These are phyloP conservation scores for Nothomitra cinnamomea DNA, from an alignment of 2,329 filamentous ascomycete genomes.

Conservation along the genomic window DNA sequence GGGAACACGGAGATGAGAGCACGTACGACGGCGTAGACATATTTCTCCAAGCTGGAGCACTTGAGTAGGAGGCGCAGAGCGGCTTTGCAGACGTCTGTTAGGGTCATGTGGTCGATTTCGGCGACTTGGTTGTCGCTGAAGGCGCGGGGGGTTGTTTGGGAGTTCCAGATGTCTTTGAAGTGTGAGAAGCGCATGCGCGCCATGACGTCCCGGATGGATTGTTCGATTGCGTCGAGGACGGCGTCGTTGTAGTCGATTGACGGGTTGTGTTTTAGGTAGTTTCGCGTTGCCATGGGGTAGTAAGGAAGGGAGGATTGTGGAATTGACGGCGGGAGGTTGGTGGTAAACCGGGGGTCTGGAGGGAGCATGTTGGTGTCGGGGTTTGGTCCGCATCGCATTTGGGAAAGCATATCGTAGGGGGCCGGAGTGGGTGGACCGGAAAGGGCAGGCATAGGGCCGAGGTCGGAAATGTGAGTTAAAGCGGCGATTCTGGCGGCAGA, in stretches of 20 bases:
- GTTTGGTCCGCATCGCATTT: too few species aligned
- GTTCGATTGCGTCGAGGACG: background rate
- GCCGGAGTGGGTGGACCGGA: too few species aligned
- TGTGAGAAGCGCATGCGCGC: background rate
- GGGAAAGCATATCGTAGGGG: too few species aligned
- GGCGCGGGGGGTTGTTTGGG: background rate
- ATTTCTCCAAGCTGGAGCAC: background rate
- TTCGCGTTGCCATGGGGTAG: too few species aligned
- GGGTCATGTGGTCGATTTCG: constrained; percentile 1
- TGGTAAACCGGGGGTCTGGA: too few species aligned
- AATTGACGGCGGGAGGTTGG: too few species aligned
- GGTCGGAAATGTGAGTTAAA: too few species aligned
- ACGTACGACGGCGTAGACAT: constrained; percentile 1
- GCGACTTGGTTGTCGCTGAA: background rate
- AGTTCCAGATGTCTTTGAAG: background rate
- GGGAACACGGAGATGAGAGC: too few species aligned
- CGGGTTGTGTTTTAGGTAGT: background rate
- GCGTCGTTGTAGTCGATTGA: background rate
- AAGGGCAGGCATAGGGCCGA: too few species aligned
- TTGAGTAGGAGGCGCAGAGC: background rate
- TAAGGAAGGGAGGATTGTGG: too few species aligned
- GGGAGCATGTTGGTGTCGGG: too few species aligned
- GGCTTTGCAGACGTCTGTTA: background rate
- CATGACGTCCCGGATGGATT: background rate
- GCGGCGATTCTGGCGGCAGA: too few species aligned